A percentile compares a stretch with the other conserved stretches of the same genome.
Conservation (phyloP, 1,139 yeast genomes). For the Saccharomyces hybrid region DNA sequence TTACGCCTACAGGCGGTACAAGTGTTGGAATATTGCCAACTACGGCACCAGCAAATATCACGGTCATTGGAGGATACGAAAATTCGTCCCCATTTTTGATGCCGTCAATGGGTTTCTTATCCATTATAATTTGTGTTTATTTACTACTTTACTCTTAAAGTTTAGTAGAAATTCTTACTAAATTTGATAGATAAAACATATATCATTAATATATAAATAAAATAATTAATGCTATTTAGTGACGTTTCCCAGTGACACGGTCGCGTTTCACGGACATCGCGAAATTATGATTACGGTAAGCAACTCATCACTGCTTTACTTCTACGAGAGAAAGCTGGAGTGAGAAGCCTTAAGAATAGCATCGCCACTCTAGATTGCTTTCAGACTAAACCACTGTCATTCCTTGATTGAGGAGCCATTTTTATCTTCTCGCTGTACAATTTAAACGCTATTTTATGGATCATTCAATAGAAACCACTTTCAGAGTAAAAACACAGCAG, state of each 20-base stretch:
- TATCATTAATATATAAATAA: not conserved
- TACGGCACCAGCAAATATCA: not conserved
- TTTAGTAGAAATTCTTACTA: not conserved
- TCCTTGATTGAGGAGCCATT: not conserved
- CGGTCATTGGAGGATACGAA: not conserved
- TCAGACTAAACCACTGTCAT: not conserved
- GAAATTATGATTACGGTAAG: not conserved
- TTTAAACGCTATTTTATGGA: not conserved
- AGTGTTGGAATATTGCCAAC: not conserved
- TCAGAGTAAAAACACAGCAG: slow-evolving; percentile 82
- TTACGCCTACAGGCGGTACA: not conserved
- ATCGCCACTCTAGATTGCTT: not conserved
- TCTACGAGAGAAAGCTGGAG: not conserved
- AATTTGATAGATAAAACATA: not conserved
- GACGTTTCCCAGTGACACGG: not conserved
- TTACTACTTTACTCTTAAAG: not conserved
- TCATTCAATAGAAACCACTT: slow-evolving; percentile 58
- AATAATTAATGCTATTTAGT: not conserved
- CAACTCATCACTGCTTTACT: not conserved
- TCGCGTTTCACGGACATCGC: not conserved
- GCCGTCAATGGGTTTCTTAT: not conserved
- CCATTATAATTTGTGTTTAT: not conserved
- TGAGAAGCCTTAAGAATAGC: not conserved
- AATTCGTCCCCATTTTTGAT: not conserved
- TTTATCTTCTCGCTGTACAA: not conserved